Percentiles rank a stretch among this genome's conserved stretches.
phyloP scores from a whole-genome alignment of 495 filamentous ascomycete species.

The Evernia prunastri region DNA sequence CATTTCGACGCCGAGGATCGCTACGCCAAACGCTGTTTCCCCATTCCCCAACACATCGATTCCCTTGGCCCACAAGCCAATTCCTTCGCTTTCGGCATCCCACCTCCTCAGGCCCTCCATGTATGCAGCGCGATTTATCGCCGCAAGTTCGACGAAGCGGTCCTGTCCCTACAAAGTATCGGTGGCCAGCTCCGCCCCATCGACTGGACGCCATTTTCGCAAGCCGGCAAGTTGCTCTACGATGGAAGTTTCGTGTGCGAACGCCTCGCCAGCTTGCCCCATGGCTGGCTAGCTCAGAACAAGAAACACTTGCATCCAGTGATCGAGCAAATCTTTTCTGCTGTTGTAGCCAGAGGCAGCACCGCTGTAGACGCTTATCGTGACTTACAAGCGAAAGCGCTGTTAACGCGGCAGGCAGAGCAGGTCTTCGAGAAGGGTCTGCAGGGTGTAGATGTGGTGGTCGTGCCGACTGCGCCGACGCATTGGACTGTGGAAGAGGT shows the following conservation, averaged over 20 bases:
- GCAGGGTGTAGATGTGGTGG: conserved; percentile 47
- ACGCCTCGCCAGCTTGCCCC: conserved; percentile 44
- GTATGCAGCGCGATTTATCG: conserved; percentile 41
- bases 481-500: conserved; percentile 54
- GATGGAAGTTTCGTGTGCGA: conserved; percentile 50
- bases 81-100: conserved; percentile 49
- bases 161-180: conserved; percentile 37
- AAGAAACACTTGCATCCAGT: conserved; percentile 45
- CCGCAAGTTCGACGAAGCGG: conserved; percentile 39
- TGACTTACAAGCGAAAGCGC: conserved; percentile 42
- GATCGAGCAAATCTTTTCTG: conserved; percentile 44
- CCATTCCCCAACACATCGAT: conserved; percentile 42
- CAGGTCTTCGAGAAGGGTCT: conserved; percentile 37
- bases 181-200: conserved; percentile 42
- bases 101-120: conserved; percentile 40
- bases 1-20: conserved; percentile 49
- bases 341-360: conserved; percentile 37
- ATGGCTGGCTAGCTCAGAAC: conserved; percentile 36
- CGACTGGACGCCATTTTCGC: conserved; percentile 49
- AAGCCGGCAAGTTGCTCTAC: conserved; percentile 50
- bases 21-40: conserved; percentile 45
- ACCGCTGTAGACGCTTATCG: conserved; percentile 49
- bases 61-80: conserved; percentile 40
- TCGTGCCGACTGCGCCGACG: conserved; percentile 54
- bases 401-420: conserved; percentile 41